Conservation (phyloP, 495 filamentous ascomycete species). For the Neurospora sp. region DNA sequence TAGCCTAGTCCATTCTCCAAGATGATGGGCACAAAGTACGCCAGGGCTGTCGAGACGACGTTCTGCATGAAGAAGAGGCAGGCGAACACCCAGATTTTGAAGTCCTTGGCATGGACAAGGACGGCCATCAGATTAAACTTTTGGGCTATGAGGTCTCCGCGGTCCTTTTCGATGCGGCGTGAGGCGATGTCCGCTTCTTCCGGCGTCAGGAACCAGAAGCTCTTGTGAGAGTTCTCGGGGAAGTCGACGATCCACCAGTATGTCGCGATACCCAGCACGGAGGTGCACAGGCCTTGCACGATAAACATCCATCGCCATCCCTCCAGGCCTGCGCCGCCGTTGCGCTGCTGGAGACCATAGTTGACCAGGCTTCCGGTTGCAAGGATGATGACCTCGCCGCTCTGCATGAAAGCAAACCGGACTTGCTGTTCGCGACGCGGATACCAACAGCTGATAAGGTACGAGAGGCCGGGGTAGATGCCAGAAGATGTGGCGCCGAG, state of each 20-base stretch:
- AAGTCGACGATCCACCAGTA: slow-evolving; percentile 80
- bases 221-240: slow-evolving; percentile 53
- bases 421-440: slow-evolving; percentile 62
- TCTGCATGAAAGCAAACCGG: slow-evolving; percentile 64
- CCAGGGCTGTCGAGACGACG: slow-evolving; percentile 55
- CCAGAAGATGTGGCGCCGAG: slow-evolving; percentile 60
- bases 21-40: slow-evolving; percentile 65
- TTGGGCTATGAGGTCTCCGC: slow-evolving; percentile 54
- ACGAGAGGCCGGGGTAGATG: slow-evolving; percentile 62
- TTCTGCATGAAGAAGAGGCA: slow-evolving; percentile 66
- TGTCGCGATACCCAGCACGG: slow-evolving; percentile 53
- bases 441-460: slow-evolving; percentile 67
- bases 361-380: slow-evolving; percentile 66
- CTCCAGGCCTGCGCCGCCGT: slow-evolving; percentile 48
- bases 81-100: slow-evolving; percentile 65
- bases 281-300: slow-evolving; percentile 55
- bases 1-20: slow-evolving; percentile 65
- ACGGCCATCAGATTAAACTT: slow-evolving; percentile 51
- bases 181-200: slow-evolving; percentile 48
- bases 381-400: slow-evolving; percentile 54
- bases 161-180: slow-evolving; percentile 49
- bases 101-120: slow-evolving; percentile 50
- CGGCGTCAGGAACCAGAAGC: slow-evolving; percentile 52
- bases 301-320: slow-evolving; percentile 76
- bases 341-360: slow-evolving; percentile 55